phyloP scores from a whole-genome alignment of 106 monocot genomes.

The Triglochin maritima region DNA sequence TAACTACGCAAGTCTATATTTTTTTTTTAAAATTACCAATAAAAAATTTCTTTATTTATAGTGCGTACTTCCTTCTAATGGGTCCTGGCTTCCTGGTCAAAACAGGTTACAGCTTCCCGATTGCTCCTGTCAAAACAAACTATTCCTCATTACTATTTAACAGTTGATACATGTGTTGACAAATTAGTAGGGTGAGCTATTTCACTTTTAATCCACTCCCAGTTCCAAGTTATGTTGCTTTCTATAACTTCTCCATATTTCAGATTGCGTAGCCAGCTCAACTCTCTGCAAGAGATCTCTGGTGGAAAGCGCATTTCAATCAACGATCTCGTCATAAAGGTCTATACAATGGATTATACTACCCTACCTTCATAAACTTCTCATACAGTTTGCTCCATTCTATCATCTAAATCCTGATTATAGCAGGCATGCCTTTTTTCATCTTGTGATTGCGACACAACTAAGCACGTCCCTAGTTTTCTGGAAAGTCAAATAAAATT shows the following conservation, averaged over 20 bases:
- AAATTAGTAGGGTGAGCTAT: slow-evolving; percentile 74
- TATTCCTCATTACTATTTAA: slow-evolving; percentile 97
- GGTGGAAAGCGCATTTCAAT: slow-evolving; percentile 80
- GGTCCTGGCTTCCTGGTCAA: too few species aligned
- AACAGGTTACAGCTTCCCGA: slow-evolving; percentile 79
- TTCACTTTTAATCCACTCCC: neutral
- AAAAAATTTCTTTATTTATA: neutral
- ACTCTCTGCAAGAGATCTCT: slow-evolving; percentile 80
- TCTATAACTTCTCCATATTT: neutral
- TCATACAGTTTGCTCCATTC: too few species aligned
- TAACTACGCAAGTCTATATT: slow-evolving; percentile 4
- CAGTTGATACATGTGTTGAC: slow-evolving; percentile 82
- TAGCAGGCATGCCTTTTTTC: too few species aligned
- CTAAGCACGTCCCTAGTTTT: too few species aligned
- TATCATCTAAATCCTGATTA: too few species aligned
- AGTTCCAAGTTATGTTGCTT: neutral
- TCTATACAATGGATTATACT: slow-evolving; percentile 1
- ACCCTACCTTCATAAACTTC: too few species aligned
- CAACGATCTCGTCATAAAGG: slow-evolving; percentile 98
- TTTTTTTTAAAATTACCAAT: neutral
- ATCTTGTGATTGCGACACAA: too few species aligned
- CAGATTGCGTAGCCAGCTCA: slow-evolving; percentile 69
- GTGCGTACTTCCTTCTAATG: slow-evolving; percentile 3
- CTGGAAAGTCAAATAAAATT: too few species aligned
- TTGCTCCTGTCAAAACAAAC: slow-evolving; percentile 90